Evolutionary conservation across 352 stramenopile genomes (phyloP).

Genomic region (Pythium phragmiticola): DNA sequence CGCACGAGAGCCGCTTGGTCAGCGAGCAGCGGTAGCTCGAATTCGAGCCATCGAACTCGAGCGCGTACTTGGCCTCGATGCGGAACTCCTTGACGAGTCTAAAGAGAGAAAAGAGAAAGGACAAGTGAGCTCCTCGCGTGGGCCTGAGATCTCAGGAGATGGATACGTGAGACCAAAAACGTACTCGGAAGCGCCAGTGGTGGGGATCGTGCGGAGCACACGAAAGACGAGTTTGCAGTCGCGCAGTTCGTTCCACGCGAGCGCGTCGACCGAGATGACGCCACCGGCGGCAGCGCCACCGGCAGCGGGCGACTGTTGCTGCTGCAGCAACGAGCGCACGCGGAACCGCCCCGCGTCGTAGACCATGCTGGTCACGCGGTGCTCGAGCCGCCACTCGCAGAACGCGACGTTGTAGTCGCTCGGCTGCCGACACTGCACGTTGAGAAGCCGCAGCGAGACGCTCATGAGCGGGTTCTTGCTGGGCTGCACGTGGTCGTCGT

Average conservation of each 20-base stretch:
- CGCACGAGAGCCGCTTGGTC: conserved; percentile 18
- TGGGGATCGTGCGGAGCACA: conserved; percentile 15
- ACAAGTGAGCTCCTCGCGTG: background rate
- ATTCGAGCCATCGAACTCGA: conserved; percentile 18
- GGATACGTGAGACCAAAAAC: background rate
- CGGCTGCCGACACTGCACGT: conserved; percentile 13
- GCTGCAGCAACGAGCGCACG: conserved; percentile 15
- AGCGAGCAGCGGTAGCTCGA: conserved; percentile 20
- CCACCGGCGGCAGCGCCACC: background rate
- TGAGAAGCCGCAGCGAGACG: conserved; percentile 21
- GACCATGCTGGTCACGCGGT: conserved; percentile 20
- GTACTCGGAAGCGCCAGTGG: conserved; percentile 17
- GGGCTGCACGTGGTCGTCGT: conserved; percentile 6
- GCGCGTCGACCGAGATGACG: conserved; percentile 13
- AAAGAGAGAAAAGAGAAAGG: background rate
- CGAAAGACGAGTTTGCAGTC: conserved; percentile 21
- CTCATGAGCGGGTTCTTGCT: conserved; percentile 21
- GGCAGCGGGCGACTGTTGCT: conserved; percentile 1
- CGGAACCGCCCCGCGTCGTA: conserved; percentile 20
- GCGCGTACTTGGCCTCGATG: conserved; percentile 23
- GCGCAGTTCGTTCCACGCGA: conserved; percentile 23
- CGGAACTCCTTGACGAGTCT: conserved; percentile 22
- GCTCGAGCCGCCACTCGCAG: conserved; percentile 25
- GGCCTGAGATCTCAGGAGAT: background rate
- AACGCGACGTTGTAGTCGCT: conserved; percentile 18